Evolutionary conservation across 805 yeast species (phyloP).

Genomic region (Saccharomycopsis capsularis): DNA sequence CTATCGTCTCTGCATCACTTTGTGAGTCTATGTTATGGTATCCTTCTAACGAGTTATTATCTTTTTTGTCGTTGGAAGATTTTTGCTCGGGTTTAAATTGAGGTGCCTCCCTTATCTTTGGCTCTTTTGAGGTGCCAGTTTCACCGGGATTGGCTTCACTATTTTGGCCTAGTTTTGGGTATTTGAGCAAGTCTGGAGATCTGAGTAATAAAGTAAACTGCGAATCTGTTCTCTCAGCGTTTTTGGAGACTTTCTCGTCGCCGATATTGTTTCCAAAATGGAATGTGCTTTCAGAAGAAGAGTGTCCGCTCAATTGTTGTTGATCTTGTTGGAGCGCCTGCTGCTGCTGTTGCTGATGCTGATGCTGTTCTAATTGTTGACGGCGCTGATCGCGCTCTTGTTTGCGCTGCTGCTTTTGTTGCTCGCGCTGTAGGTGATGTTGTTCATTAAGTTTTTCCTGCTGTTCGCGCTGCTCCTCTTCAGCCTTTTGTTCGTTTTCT

Average conservation of each 20-base stretch:
- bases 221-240: not conserved
- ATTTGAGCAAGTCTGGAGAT: slow-evolving; percentile 16
- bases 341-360: not conserved
- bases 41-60: not conserved
- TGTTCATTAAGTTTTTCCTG: too few species aligned
- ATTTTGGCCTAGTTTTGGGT: not conserved
- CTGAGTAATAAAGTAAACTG: slow-evolving; percentile 16
- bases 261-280: not conserved
- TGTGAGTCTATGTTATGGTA: not conserved
- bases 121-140: not conserved
- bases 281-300: not conserved
- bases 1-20: slow-evolving; percentile 17
- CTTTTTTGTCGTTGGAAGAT: not conserved
- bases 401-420: not conserved
- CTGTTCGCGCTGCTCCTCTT: slow-evolving; percentile 2
- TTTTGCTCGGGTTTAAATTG: slow-evolving; percentile 11
- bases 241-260: not conserved
- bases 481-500: slow-evolving; percentile 7
- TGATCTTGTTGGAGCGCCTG: not conserved
- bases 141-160: too few species aligned
- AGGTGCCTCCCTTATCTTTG: slow-evolving; percentile 17
- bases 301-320: too few species aligned
- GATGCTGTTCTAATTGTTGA: not conserved
- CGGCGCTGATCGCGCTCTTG: not conserved
- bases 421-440: not conserved